Percentiles rank a stretch among this genome's conserved stretches.
Evolutionary conservation across 2,329 filamentous ascomycete species (phyloP).

Genomic region (Claviceps arundinis): DNA sequence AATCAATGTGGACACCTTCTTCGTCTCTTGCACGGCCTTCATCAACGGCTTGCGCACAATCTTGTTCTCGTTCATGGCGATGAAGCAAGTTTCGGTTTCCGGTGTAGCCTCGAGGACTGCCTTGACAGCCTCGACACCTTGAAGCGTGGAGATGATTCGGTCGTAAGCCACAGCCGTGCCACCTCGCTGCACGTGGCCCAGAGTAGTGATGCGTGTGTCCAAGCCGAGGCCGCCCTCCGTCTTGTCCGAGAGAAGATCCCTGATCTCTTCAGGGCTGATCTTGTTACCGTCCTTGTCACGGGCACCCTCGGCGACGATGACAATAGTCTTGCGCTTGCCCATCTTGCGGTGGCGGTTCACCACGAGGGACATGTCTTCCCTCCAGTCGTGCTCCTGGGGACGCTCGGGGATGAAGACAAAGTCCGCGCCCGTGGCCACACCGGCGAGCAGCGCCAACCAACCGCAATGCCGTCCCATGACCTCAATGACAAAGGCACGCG

Average conservation of each 20-base stretch:
- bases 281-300: constrained; percentile 73
- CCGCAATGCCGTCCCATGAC: constrained; percentile 98
- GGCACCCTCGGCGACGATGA: constrained; percentile 93
- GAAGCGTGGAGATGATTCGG: constrained; percentile 80
- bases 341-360: constrained; percentile 70
- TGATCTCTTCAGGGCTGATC: constrained; percentile 71
- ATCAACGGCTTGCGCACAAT: constrained; percentile 83
- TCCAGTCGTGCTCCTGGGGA: constrained; percentile 77
- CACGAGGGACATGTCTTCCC: constrained; percentile 71
- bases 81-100: constrained; percentile 82
- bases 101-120: constrained; percentile 83
- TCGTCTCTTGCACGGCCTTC: constrained; percentile 75
- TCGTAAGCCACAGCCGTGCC: constrained; percentile 89
- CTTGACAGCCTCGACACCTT: constrained; percentile 88
- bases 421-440: constrained; percentile 87
- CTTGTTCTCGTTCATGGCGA: constrained; percentile 96
- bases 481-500: constrained; percentile 91
- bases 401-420: constrained; percentile 96
- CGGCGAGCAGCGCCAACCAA: constrained; percentile 93
- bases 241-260: constrained; percentile 70
- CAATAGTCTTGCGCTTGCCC: constrained; percentile 95
- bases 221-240: constrained; percentile 54
- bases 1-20: constrained; percentile 72
- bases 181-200: constrained; percentile 95
- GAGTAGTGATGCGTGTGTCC: constrained; percentile 86